phyloP scores from a whole-genome alignment of 345 rosid genomes.

The Orychophragmus violaceus region DNA sequence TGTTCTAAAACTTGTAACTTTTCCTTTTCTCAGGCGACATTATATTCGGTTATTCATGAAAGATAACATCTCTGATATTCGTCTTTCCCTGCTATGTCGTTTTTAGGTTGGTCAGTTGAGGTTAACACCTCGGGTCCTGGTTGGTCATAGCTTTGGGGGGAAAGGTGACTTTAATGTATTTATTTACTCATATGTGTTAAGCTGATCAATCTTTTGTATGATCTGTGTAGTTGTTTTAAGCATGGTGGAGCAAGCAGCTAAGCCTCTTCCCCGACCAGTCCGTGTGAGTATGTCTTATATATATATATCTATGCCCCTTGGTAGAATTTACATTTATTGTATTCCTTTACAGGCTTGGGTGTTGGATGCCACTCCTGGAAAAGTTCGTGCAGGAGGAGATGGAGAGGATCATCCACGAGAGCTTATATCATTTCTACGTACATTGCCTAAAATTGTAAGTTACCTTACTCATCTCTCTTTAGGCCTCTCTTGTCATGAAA shows the following conservation, averaged over 20 bases:
- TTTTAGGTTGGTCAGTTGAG: conserved; percentile 68
- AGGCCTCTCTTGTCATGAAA: background rate
- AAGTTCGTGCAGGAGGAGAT: conserved; percentile 78
- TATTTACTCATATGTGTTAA: conserved; percentile 2
- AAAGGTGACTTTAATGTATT: conserved; percentile 50
- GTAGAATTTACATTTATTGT: background rate
- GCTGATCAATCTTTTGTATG: conserved; percentile 23
- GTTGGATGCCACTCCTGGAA: conserved; percentile 96
- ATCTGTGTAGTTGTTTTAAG: conserved; percentile 71
- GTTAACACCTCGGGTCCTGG: conserved; percentile 75
- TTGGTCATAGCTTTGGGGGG: conserved; percentile 99
- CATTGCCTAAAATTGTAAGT: conserved; percentile 65
- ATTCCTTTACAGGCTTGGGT: conserved; percentile 76
- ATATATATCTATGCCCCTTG: conserved; percentile 5
- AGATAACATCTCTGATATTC: background rate
- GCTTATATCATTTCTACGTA: conserved; percentile 61
- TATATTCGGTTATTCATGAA: background rate
- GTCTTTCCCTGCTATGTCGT: background rate
- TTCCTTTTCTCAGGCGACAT: background rate
- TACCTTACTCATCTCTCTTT: background rate
- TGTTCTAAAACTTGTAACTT: conserved; percentile 69
- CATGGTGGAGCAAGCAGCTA: conserved; percentile 96
- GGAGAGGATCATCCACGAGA: conserved; percentile 91
- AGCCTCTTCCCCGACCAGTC: conserved; percentile 95
- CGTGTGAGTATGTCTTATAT: conserved; percentile 40